Evolutionary conservation across 2,329 filamentous ascomycete species (phyloP).

Genomic region (Trichophyton rubrum): DNA sequence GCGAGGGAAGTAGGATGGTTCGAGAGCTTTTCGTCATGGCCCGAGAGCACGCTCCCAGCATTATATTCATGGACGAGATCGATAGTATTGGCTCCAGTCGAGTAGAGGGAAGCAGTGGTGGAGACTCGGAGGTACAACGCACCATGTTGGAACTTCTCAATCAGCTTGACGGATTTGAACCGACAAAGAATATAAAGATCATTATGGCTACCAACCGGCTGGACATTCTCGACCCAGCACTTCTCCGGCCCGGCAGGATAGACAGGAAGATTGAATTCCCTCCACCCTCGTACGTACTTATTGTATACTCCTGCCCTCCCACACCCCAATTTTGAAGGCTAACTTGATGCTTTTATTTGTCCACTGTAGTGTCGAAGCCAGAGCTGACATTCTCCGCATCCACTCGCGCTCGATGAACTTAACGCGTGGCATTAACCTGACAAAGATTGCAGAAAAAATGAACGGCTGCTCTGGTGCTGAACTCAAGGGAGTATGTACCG

Average conservation of each 20-base stretch:
- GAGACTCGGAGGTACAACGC: conserved; percentile 94
- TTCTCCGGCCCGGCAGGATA: conserved; percentile 91
- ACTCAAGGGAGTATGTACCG: conserved; percentile 96
- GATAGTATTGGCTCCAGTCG: conserved; percentile 96
- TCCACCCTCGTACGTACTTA: conserved; percentile 55
- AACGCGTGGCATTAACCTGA: conserved; percentile 91
- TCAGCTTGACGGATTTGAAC: conserved; percentile 96
- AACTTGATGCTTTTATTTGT: background rate
- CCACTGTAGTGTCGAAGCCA: conserved; percentile 58
- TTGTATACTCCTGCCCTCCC: background rate
- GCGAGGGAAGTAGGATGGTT: conserved; percentile 95
- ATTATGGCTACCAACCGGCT: conserved; percentile 99
- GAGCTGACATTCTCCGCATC: conserved; percentile 94
- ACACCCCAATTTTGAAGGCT: background rate
- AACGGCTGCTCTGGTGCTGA: conserved; percentile 96
- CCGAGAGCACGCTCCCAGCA: conserved; percentile 89
- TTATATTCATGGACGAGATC: conserved; percentile 99
- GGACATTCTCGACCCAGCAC: conserved; percentile 89
- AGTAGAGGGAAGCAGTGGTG: conserved; percentile 87
- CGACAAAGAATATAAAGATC: conserved; percentile 99
- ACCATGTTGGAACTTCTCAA: conserved; percentile 98
- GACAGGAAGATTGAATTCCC: conserved; percentile 99
- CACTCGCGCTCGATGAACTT: conserved; percentile 98
- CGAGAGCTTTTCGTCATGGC: conserved; percentile 99
- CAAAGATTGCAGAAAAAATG: conserved; percentile 99